Evolutionary conservation across 192 early-diverging fungal genomes (phyloP).

Genomic region (Gamsiella multidivaricata): DNA sequence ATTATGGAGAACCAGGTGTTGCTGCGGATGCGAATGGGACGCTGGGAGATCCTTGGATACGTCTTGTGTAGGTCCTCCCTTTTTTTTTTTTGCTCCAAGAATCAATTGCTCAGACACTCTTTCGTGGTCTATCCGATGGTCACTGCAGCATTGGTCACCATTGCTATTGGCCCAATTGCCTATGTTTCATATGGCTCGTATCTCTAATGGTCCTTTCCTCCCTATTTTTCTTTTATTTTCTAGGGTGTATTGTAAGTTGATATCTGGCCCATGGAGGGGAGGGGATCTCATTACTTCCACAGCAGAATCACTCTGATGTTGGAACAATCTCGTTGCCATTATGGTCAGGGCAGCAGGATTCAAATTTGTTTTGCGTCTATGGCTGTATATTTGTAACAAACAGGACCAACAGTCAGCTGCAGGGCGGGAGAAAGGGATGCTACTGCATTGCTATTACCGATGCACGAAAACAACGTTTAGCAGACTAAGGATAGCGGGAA

Average conservation of each 20-base stretch:
- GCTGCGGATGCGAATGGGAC: conserved; percentile 51
- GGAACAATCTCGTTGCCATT: too few relatives aligned
- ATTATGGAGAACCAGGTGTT: conserved; percentile 54
- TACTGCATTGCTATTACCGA: too few relatives aligned
- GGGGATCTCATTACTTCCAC: too few relatives aligned
- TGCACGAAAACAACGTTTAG: not conserved
- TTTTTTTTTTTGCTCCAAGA: not conserved
- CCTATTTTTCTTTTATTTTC: conserved; percentile 4
- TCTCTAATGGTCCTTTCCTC: not conserved
- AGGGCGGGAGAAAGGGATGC: too few relatives aligned
- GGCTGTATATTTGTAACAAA: too few relatives aligned
- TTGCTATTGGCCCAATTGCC: not conserved
- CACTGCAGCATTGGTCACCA: too few relatives aligned
- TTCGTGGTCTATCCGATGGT: not conserved
- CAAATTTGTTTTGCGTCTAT: too few relatives aligned
- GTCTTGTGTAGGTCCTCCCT: conserved; percentile 39
- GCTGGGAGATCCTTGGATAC: conserved; percentile 53
- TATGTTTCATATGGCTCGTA: too few relatives aligned
- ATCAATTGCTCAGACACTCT: not conserved
- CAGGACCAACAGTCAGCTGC: too few relatives aligned
- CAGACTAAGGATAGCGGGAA: not conserved
- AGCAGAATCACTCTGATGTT: too few relatives aligned
- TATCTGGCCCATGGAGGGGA: too few relatives aligned
- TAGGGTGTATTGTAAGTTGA: conserved; percentile 54
- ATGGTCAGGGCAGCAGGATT: too few relatives aligned